Evolutionary conservation across 768 basidiomycete species (phyloP).

Genomic region (Wakefieldia striispora): DNA sequence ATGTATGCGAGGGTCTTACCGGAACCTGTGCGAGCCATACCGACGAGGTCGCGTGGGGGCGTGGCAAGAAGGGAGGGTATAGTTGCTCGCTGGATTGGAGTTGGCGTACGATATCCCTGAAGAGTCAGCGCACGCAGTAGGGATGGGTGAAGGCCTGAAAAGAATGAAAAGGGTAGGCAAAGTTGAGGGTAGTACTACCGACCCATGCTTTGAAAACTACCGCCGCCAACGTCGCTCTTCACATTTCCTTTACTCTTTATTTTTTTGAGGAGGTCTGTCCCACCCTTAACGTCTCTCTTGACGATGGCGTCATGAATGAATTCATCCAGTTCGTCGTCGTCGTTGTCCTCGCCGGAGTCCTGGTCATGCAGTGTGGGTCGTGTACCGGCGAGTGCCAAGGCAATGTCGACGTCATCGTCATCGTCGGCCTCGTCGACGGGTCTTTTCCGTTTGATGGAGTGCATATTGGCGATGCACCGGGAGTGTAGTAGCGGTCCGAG

Average conservation of each 20-base stretch:
- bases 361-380: constrained; percentile 11
- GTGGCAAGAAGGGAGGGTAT: constrained; percentile 82
- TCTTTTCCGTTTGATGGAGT: constrained; percentile 31
- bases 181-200: constrained; percentile 25
- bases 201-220: constrained; percentile 98
- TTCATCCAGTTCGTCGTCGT: constrained; percentile 58
- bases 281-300: constrained; percentile 71
- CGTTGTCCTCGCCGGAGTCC: constrained; percentile 24
- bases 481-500: background rate
- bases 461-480: constrained; percentile 30
- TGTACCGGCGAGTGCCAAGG: constrained; percentile 54
- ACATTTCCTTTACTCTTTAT: constrained; percentile 68
- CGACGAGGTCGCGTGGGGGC: constrained; percentile 90
- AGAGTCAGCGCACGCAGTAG: constrained; percentile 82
- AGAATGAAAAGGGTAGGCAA: background rate
- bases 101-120: constrained; percentile 93
- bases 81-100: constrained; percentile 90
- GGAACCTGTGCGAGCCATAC: constrained; percentile 97
- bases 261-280: constrained; percentile 74
- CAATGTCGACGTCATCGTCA: constrained; percentile 62
- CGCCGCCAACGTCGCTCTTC: constrained; percentile 84
- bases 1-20: constrained; percentile 97
- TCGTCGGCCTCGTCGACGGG: constrained; percentile 9
- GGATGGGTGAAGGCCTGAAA: constrained; percentile 74
- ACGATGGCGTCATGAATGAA: constrained; percentile 69